Evolutionary conservation across 2,329 filamentous ascomycete species (phyloP).

Genomic region (Microcera coccophila): DNA sequence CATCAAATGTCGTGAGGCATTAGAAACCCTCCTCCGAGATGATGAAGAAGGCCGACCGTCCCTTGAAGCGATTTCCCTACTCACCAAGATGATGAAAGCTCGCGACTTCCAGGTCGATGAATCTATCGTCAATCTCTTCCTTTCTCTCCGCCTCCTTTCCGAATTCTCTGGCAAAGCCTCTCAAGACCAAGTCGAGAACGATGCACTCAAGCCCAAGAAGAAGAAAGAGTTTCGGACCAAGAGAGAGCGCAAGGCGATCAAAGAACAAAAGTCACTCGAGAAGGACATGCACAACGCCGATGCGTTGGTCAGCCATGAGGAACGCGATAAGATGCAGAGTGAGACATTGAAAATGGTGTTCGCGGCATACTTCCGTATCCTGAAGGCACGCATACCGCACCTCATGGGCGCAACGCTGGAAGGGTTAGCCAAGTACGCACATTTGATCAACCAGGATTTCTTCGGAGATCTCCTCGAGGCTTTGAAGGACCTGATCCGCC

Average conservation of each 20-base stretch:
- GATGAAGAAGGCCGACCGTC: constrained; percentile 89
- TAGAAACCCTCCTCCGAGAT: constrained; percentile 77
- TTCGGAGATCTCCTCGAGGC: constrained; percentile 95
- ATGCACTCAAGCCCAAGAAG: constrained; percentile 63
- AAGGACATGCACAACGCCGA: constrained; percentile 94
- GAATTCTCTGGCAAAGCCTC: constrained; percentile 86
- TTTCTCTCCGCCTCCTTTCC: constrained; percentile 80
- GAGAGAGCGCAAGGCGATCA: constrained; percentile 73
- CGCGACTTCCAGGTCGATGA: constrained; percentile 81
- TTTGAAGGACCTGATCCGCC: constrained; percentile 83
- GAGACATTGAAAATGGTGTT: constrained; percentile 97
- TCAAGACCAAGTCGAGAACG: constrained; percentile 64
- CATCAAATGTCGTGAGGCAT: constrained; percentile 68
- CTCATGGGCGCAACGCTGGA: constrained; percentile 97
- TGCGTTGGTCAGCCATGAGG: constrained; percentile 85
- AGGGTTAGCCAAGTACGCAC: constrained; percentile 87
- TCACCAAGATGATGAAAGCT: constrained; percentile 94
- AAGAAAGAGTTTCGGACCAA: constrained; percentile 76
- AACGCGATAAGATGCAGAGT: constrained; percentile 87
- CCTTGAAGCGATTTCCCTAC: constrained; percentile 76
- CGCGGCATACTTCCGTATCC: constrained; percentile 87
- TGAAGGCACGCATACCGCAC: constrained; percentile 75
- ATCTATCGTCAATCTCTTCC: constrained; percentile 81
- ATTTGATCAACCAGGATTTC: constrained; percentile 98
- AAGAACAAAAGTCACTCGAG: constrained; percentile 81